A percentile compares a stretch with the other conserved stretches of the same genome.
Evolutionary conservation across 495 filamentous ascomycete species (phyloP).

Genomic region (Friedmanniomyces simplex): DNA sequence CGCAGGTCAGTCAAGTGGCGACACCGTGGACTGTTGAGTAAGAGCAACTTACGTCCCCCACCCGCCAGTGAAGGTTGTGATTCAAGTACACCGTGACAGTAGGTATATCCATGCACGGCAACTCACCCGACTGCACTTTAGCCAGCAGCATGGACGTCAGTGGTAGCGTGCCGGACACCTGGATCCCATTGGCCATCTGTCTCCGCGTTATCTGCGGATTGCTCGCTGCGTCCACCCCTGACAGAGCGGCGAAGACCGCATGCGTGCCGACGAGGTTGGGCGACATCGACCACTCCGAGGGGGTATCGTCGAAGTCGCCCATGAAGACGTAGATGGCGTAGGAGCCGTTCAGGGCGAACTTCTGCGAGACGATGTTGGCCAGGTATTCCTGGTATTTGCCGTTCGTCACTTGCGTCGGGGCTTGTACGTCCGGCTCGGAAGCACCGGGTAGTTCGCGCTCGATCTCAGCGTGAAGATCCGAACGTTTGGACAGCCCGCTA

Average conservation of each 20-base stretch:
- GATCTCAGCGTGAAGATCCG: neutral
- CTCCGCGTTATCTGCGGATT: neutral
- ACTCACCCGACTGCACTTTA: conserved; percentile 30
- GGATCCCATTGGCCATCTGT: conserved; percentile 9
- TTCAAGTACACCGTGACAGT: conserved; percentile 39
- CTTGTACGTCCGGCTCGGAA: neutral
- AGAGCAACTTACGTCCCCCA: conserved; percentile 28
- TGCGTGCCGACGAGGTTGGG: conserved; percentile 44
- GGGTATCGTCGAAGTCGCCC: conserved; percentile 37
- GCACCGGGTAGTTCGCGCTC: neutral
- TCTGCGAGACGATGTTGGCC: conserved; percentile 47
- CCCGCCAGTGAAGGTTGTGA: conserved; percentile 34
- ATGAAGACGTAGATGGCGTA: conserved; percentile 54
- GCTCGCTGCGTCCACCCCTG: neutral
- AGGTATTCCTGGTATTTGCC: conserved; percentile 46
- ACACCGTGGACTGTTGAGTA: neutral
- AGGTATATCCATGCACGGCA: conserved; percentile 34
- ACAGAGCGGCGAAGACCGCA: conserved; percentile 37
- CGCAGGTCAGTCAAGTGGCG: neutral
- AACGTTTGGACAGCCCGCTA: conserved; percentile 11
- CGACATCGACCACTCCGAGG: conserved; percentile 34
- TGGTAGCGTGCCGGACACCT: conserved; percentile 46
- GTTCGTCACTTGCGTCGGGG: conserved; percentile 2
- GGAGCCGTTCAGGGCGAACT: conserved; percentile 44
- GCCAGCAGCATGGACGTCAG: conserved; percentile 43